Percentiles rank a stretch among this genome's conserved stretches.
Evolutionary conservation across 73 alveolate genomes (phyloP).

Genomic region (Blepharisma japonicum): DNA sequence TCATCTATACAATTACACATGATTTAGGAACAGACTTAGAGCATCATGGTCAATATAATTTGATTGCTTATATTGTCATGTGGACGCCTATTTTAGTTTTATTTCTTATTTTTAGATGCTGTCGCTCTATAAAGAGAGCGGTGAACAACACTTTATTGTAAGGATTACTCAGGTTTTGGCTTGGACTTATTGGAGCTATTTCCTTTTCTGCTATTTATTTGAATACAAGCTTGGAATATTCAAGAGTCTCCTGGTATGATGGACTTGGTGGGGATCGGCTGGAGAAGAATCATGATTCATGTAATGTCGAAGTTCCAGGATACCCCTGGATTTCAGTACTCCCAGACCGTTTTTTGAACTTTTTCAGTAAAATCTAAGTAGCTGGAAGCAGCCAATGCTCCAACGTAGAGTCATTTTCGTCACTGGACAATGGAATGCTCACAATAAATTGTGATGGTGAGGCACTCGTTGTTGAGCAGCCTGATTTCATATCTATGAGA

Average conservation of each 20-base stretch:
- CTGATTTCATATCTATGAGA: neutral
- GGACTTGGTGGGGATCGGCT: neutral
- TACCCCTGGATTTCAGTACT: slow-evolving; percentile 8
- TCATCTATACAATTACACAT: neutral
- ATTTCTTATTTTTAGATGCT: neutral
- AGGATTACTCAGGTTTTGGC: neutral
- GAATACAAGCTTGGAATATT: neutral
- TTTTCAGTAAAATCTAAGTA: slow-evolving; percentile 27
- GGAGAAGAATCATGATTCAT: neutral
- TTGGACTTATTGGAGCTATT: neutral
- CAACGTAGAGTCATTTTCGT: no score
- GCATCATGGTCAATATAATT: slow-evolving; percentile 13
- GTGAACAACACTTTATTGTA: neutral
- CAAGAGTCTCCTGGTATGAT: neutral
- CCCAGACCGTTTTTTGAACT: slow-evolving; percentile 8
- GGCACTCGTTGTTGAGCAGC: neutral
- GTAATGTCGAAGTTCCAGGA: neutral
- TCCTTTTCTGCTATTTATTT: neutral
- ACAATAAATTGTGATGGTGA: no score
- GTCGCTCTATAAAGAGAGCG: neutral
- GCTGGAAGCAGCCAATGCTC: no score
- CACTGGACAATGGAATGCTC: no score
- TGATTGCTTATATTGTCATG: neutral
- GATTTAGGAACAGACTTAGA: slow-evolving; percentile 10
- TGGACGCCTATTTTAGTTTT: neutral